Evolutionary conservation across 305 asterid genomes (phyloP), one percentile per base, ranked within the genome.

Genomic region (Petunia hybrid): DNA sequence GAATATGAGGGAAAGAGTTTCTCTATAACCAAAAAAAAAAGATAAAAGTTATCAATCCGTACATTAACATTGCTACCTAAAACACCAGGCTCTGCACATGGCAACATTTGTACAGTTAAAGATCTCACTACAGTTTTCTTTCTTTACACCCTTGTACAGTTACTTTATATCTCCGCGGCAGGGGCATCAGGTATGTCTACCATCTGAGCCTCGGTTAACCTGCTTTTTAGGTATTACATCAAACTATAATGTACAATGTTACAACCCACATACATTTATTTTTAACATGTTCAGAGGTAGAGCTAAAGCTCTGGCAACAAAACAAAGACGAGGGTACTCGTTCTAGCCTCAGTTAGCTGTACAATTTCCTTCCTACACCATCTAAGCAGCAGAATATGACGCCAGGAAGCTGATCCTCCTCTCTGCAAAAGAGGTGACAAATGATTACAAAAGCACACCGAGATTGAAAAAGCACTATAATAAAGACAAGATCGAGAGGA

Each of bases 341-440:
- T 39, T 51, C 82, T 79, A 70, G 83, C 78, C 73, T 80, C 83
- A 36, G 83, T 80, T 80, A 80, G 79, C 83, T 80, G 83, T 71
- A 80, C 83, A 80, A 59, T 8, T 80, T 55, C 75, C 69, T 79
- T 61, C 66, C 71, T 57, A 69, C 46, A 40, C 77, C 83, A 41
- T 48, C 83, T 80, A 80, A 69, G 79, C 8, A 74, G 64, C 83
- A 80, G 83, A 80, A 71, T 80, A 80, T 48, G 83, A 80, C 2
- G 83, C 65, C 79, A 80, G 80, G 77, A 43, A 31, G 3, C 83
- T 63, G 60, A 80, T 80, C 80, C 83, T 80, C 83, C 83, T 80
- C 60, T 80, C 83, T 80, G 83, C 83, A 69, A 80, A 51, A 68
- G 70, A 68, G 43, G 16, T 8, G 70, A 13, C 39, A 70, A 22